Conservation (phyloP, 345 rosid species). For the Aquilaria yunnanensis region DNA sequence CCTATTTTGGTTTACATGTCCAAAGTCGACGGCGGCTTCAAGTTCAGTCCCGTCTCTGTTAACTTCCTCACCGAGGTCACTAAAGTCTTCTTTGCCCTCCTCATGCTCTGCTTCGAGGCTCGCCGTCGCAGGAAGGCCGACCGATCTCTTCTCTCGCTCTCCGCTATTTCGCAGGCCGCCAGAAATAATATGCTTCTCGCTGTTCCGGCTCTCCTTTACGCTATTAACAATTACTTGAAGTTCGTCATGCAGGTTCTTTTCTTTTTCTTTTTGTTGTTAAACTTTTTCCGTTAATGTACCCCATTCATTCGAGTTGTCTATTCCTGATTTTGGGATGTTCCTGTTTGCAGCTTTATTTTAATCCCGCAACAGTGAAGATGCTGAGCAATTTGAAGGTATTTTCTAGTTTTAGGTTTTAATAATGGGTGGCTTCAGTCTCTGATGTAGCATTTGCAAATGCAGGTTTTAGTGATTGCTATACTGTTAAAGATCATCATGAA, state of each 20-base stretch:
- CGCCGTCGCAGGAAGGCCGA: background rate
- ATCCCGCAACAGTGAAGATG: slow-evolving; percentile 62
- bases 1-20: slow-evolving; percentile 96
- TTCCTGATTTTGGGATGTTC: background rate
- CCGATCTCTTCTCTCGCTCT: background rate
- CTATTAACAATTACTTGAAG: slow-evolving; percentile 65
- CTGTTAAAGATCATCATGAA: slow-evolving; percentile 81
- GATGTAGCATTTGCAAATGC: slow-evolving; percentile 9
- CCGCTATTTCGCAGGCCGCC: slow-evolving; percentile 40
- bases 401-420: background rate
- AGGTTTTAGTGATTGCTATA: slow-evolving; percentile 94
- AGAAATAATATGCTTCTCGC: slow-evolving; percentile 61
- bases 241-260: slow-evolving; percentile 63
- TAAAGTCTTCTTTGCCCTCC: slow-evolving; percentile 72
- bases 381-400: slow-evolving; percentile 54
- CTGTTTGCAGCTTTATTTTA: slow-evolving; percentile 45
- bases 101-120: slow-evolving; percentile 88
- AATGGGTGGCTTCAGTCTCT: too few relatives aligned
- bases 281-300: background rate
- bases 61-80: slow-evolving; percentile 84
- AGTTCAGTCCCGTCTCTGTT: slow-evolving; percentile 84
- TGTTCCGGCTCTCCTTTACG: slow-evolving; percentile 65
- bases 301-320: background rate
- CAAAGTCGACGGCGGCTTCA: slow-evolving; percentile 84
- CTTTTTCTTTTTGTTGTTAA: slow-evolving; percentile 1